Percentiles rank a stretch among this genome's conserved stretches.
phyloP scores from a whole-genome alignment of 768 basidiomycete species.

The Boletus rex-veris region DNA sequence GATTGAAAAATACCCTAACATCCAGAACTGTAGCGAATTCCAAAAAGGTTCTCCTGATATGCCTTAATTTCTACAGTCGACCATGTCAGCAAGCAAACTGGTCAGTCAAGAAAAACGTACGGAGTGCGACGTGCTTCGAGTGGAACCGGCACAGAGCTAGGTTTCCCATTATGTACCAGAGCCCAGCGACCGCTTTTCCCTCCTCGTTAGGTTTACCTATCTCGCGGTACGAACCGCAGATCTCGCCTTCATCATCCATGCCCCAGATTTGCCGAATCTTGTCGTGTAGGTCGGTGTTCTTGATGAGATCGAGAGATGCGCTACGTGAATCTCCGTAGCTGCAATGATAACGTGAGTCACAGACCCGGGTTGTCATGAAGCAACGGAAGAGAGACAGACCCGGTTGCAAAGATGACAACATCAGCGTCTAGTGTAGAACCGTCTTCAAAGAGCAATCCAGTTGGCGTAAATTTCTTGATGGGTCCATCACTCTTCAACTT shows the following conservation, averaged over 20 bases:
- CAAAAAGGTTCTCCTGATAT: conserved; percentile 47
- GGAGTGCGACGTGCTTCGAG: conserved; percentile 63
- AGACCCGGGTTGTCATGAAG: not conserved
- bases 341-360: not conserved
- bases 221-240: conserved; percentile 38
- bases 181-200: conserved; percentile 16
- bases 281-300: conserved; percentile 16
- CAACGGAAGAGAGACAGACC: conserved; percentile 19
- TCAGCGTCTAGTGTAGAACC: conserved; percentile 44
- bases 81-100: not conserved
- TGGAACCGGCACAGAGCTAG: conserved; percentile 61
- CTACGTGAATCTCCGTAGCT: conserved; percentile 22
- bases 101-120: conserved; percentile 35
- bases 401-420: conserved; percentile 30
- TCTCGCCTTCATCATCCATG: conserved; percentile 31
- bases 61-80: conserved; percentile 61
- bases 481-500: conserved; percentile 35
- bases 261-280: conserved; percentile 30
- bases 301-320: conserved; percentile 18
- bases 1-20: not conserved
- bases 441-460: conserved; percentile 23
- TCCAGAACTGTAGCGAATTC: conserved; percentile 15
- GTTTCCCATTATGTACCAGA: conserved; percentile 65
- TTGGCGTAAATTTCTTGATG: conserved; percentile 34
- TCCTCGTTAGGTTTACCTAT: conserved; percentile 37